Base-by-base conservation (phyloP, 2,329 filamentous ascomycete genomes). In the Colletotrichum sp. region DNA sequence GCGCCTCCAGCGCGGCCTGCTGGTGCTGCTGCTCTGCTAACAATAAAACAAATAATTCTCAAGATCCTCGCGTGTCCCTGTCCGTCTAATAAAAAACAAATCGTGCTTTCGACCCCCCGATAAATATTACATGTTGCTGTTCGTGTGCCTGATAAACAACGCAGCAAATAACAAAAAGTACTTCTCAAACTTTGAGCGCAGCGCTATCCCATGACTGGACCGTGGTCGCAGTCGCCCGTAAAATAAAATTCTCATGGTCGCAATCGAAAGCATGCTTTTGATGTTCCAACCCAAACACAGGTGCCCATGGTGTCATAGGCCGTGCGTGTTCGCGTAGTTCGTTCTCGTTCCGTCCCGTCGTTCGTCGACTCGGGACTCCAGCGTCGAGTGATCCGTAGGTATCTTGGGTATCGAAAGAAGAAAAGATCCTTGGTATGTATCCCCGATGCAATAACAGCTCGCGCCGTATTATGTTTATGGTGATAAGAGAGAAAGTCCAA, bases 361-460 rank as follows among this genome's bases (percentile, higher is more conserved):
- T 52, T 25, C 62, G 34, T 39, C 39, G 62, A 52, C 57, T 63
- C 52, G 61, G 75, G 66, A 22, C 12, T 69, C 57, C 29, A 29
- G 57, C 44, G 71, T 44, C 67, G 61, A 65, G 52, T 36, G 11
- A 57, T 61, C 72, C 68, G 64, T 68, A 36, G 69, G 70, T 73
- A 74, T 74, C 66, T 75, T 75, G 77, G 77, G 77, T 78, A 78
- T 78, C 77, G 72, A 73, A 78, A 77, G 69, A 75, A 75, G 39
- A 49, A 77, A 66, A 77, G 61, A 71, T 64, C 76, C 72, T 71
- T 76, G 69, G 62, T 69, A 44, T 69, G 57, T 76, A 74, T 74
- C 75, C 75, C 76, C 57, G 66, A 76, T 78, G 70, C 69, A 49
- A 71, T 76, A 66, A 69, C 49, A 72, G 77, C 77, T 77, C 34